A percentile compares a stretch with the other conserved stretches of the same genome.
Conservation (phyloP, 2,329 filamentous ascomycete genomes). For the Pestalotiopsis sp. region DNA sequence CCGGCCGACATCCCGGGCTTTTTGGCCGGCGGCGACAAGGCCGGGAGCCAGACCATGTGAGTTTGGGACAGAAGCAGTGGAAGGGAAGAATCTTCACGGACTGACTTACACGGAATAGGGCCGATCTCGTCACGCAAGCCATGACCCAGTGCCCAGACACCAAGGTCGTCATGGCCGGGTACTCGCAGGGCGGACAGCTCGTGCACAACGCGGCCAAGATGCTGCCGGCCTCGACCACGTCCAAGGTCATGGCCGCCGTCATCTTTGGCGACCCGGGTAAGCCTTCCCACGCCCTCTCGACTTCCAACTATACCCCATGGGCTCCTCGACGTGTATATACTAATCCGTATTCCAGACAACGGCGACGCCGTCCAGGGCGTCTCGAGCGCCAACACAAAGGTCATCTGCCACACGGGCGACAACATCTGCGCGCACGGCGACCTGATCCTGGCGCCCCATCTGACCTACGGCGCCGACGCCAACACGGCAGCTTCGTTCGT, state of each 20-base stretch:
- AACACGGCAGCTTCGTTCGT: slow-evolving; percentile 15
- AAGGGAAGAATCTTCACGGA: slow-evolving; percentile 12
- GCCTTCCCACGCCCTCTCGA: background rate
- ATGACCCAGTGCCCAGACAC: slow-evolving; percentile 46
- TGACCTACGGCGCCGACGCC: slow-evolving; percentile 28
- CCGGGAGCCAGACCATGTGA: slow-evolving; percentile 45
- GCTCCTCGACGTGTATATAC: background rate
- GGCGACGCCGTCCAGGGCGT: slow-evolving; percentile 34
- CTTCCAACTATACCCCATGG: background rate
- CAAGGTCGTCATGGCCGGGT: slow-evolving; percentile 48
- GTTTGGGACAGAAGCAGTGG: background rate
- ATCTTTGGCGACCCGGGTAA: slow-evolving; percentile 14
- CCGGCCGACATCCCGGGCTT: slow-evolving; percentile 48
- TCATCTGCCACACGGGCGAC: slow-evolving; percentile 37
- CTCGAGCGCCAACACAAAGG: slow-evolving; percentile 15
- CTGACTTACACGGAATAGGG: no score
- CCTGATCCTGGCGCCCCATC: slow-evolving; percentile 22
- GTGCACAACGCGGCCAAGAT: slow-evolving; percentile 47
- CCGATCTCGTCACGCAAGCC: slow-evolving; percentile 31
- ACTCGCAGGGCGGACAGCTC: slow-evolving; percentile 43
- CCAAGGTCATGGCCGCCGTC: slow-evolving; percentile 29
- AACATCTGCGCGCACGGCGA: slow-evolving; percentile 33
- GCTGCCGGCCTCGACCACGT: slow-evolving; percentile 36
- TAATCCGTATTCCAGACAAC: slow-evolving; percentile 8
- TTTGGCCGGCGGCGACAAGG: slow-evolving; percentile 46